phyloP scores from a whole-genome alignment of 2,329 filamentous ascomycete genomes.

The Huntiella omanensis region DNA sequence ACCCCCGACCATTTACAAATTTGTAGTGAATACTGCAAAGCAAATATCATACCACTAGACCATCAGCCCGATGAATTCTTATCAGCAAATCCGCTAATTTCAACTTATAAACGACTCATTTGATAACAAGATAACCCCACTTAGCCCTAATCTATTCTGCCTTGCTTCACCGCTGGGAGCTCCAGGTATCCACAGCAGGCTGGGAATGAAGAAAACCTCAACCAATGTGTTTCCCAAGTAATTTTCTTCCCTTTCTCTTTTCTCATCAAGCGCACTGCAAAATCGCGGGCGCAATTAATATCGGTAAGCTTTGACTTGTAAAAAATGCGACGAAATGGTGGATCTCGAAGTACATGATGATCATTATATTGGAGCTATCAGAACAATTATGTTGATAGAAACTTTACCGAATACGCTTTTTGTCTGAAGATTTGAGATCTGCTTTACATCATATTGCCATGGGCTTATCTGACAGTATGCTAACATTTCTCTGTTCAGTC shows the following conservation, averaged over 20 bases:
- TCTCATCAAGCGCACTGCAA: background rate
- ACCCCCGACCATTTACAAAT: constrained; percentile 12
- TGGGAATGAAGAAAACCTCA: background rate
- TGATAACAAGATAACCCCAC: background rate
- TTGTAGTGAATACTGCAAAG: constrained; percentile 12
- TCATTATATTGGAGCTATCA: constrained; percentile 62
- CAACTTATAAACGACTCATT: background rate
- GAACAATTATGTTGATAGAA: constrained; percentile 41
- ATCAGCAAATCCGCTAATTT: background rate
- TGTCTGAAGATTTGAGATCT: constrained; percentile 18
- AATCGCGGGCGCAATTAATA: background rate
- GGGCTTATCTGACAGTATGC: background rate
- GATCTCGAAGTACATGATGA: constrained; percentile 24
- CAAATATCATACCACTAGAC: constrained; percentile 13
- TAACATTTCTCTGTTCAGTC: constrained; percentile 4
- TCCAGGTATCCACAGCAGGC: background rate
- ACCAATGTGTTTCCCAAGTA: background rate
- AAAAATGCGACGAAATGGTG: background rate
- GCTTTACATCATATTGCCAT: constrained; percentile 11
- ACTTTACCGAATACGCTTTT: constrained; percentile 35
- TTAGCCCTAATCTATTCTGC: background rate
- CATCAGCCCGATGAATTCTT: constrained; percentile 10
- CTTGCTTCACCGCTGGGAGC: background rate
- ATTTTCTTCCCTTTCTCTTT: background rate
- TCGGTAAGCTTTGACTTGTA: constrained; percentile 2